These are phyloP conservation scores for Euphorbia celastroides DNA, from an alignment of 441 rosid genomes.

Conservation along the genomic window DNA sequence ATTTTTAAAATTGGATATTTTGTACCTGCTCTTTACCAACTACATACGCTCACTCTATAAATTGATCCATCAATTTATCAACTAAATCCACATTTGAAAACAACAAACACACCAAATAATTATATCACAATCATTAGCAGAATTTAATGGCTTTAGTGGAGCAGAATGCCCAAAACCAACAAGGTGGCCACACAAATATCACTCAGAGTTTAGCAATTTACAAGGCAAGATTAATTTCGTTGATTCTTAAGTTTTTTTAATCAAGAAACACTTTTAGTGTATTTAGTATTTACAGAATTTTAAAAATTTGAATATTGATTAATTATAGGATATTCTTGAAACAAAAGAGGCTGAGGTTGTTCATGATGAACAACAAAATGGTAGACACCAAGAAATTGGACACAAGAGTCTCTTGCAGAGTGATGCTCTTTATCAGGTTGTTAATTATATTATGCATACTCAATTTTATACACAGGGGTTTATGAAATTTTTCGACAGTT, in stretches of 20 bases:
- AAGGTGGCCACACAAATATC: slow-evolving; percentile 10
- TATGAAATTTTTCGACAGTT: too few relatives aligned
- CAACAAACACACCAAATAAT: too few relatives aligned
- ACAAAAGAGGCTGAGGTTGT: slow-evolving; percentile 16
- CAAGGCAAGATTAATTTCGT: slow-evolving; percentile 19
- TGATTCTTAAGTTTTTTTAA: too few relatives aligned
- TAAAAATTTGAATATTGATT: too few relatives aligned
- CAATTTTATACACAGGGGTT: too few relatives aligned
- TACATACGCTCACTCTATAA: not conserved
- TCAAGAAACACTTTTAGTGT: too few relatives aligned
- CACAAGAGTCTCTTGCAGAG: too few relatives aligned
- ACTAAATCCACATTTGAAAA: not conserved
- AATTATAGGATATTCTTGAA: slow-evolving; percentile 16
- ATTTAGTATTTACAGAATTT: too few relatives aligned
- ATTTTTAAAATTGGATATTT: not conserved
- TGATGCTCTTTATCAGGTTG: slow-evolving; percentile 87
- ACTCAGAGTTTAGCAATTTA: slow-evolving; percentile 16
- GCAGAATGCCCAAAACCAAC: slow-evolving; percentile 2
- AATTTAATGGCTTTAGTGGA: slow-evolving; percentile 7
- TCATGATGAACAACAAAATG: slow-evolving; percentile 42
- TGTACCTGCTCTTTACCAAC: slow-evolving; percentile 2
- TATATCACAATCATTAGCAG: not conserved
- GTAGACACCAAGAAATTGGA: slow-evolving; percentile 72
- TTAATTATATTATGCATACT: too few relatives aligned
- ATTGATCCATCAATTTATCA: not conserved